Evolutionary conservation across 2,329 filamentous ascomycete genomes (phyloP).

Genomic region (Colletotrichum viniferum): DNA sequence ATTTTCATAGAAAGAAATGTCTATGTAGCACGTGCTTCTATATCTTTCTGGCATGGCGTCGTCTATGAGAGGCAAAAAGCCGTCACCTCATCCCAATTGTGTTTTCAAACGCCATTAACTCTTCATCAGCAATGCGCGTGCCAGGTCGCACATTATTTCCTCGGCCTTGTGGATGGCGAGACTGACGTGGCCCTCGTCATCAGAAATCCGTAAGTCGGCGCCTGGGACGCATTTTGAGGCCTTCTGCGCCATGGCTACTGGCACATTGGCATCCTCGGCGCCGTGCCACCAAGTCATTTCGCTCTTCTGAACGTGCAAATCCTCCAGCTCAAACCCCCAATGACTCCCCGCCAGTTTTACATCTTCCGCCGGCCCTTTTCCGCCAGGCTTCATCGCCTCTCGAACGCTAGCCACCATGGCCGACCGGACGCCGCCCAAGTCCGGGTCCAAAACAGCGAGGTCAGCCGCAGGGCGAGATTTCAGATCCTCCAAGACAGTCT

Average conservation of each 20-base stretch:
- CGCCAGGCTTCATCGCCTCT: slow-evolving; percentile 33
- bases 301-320: slow-evolving; percentile 26
- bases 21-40: background rate
- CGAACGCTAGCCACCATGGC: slow-evolving; percentile 20
- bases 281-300: slow-evolving; percentile 37
- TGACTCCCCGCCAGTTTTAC: slow-evolving; percentile 28
- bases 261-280: slow-evolving; percentile 32
- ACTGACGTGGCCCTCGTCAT: background rate
- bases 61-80: background rate
- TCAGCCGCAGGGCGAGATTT: background rate
- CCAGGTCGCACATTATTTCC: background rate
- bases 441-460: slow-evolving; percentile 22
- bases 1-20: background rate
- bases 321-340: slow-evolving; percentile 35
- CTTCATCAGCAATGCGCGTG: background rate
- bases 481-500: background rate
- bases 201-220: background rate
- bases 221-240: background rate
- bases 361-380: slow-evolving; percentile 29
- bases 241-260: slow-evolving; percentile 27
- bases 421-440: slow-evolving; percentile 29
- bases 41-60: background rate
- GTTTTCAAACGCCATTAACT: background rate
- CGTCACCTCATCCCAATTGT: background rate
- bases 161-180: background rate